Evolutionary conservation across 768 basidiomycete species (phyloP).

Genomic region (Leccinellum rugosiceps): DNA sequence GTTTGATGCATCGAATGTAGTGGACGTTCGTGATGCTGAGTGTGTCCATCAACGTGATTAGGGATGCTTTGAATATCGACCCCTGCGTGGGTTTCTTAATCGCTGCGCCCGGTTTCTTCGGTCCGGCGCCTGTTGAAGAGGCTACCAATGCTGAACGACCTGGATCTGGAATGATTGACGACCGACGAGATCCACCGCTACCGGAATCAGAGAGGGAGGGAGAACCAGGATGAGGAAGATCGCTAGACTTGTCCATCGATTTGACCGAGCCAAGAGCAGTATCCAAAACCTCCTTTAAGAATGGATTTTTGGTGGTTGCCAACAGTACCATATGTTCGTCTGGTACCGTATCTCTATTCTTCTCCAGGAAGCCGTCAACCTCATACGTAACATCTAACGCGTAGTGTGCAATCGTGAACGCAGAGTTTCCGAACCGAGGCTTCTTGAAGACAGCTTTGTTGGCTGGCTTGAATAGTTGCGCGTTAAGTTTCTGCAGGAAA

Average conservation of each 20-base stretch:
- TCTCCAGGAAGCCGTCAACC: constrained; percentile 97
- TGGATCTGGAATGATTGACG: constrained; percentile 84
- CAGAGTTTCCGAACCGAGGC: constrained; percentile 95
- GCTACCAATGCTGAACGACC: constrained; percentile 72
- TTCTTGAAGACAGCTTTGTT: constrained; percentile 94
- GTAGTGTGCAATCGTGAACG: constrained; percentile 98
- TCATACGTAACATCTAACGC: constrained; percentile 98
- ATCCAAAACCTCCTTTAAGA: constrained; percentile 93
- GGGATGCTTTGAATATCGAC: constrained; percentile 95
- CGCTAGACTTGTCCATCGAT: constrained; percentile 44
- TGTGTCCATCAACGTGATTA: constrained; percentile 95
- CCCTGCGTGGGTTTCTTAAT: constrained; percentile 95
- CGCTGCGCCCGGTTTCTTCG: constrained; percentile 64
- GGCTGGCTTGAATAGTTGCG: constrained; percentile 79
- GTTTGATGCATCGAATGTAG: constrained; percentile 99
- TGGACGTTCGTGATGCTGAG: constrained; percentile 97
- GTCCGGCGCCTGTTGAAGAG: constrained; percentile 38
- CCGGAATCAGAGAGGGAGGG: constrained; percentile 76
- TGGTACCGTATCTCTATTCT: constrained; percentile 97
- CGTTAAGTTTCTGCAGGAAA: constrained; percentile 89
- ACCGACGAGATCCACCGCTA: constrained; percentile 73
- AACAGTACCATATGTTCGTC: constrained; percentile 95
- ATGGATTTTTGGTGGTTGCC: constrained; percentile 82
- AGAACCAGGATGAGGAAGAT: constrained; percentile 64
- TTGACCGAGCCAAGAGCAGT: constrained; percentile 77